Percentiles rank a stretch among this genome's conserved stretches.
Conservation (phyloP, 768 basidiomycete genomes). For the Trametes villosa region DNA sequence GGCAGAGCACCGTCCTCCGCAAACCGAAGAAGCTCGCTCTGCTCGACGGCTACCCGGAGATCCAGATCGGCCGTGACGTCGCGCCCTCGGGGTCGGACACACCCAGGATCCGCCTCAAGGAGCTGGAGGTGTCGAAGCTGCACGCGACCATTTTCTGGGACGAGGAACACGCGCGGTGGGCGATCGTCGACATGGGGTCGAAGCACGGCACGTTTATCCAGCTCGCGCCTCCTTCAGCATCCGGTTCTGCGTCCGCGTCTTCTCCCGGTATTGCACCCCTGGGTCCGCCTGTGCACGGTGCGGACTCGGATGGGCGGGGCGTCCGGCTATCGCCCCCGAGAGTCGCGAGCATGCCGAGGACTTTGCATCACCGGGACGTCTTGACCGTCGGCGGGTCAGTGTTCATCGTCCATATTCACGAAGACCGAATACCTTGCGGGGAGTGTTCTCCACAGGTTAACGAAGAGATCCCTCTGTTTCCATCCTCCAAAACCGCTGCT, state of each 20-base stretch:
- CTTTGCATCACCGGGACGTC: conserved; percentile 64
- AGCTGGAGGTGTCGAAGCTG: conserved; percentile 83
- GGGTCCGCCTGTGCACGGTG: background rate
- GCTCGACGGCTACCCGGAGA: conserved; percentile 63
- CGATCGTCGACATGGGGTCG: conserved; percentile 83
- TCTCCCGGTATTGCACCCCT: conserved; percentile 20
- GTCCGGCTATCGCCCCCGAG: conserved; percentile 65
- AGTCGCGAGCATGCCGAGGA: conserved; percentile 68
- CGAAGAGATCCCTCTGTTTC: conserved; percentile 66
- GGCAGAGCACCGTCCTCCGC: conserved; percentile 51
- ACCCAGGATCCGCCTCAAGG: conserved; percentile 75
- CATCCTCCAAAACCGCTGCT: conserved; percentile 23
- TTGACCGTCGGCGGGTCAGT: conserved; percentile 73
- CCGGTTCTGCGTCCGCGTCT: conserved; percentile 17
- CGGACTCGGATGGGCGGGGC: conserved; percentile 33
- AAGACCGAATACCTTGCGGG: conserved; percentile 60
- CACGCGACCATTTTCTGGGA: conserved; percentile 82
- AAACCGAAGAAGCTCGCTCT: conserved; percentile 56
- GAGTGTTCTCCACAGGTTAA: conserved; percentile 57
- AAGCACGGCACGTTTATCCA: conserved; percentile 80
- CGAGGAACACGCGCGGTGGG: conserved; percentile 60
- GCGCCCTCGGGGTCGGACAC: conserved; percentile 52
- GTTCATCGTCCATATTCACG: conserved; percentile 73
- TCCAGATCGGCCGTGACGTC: conserved; percentile 76
- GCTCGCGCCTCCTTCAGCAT: background rate